phyloP scores from a whole-genome alignment of 768 basidiomycete species.

The Podaxis pistillaris region DNA sequence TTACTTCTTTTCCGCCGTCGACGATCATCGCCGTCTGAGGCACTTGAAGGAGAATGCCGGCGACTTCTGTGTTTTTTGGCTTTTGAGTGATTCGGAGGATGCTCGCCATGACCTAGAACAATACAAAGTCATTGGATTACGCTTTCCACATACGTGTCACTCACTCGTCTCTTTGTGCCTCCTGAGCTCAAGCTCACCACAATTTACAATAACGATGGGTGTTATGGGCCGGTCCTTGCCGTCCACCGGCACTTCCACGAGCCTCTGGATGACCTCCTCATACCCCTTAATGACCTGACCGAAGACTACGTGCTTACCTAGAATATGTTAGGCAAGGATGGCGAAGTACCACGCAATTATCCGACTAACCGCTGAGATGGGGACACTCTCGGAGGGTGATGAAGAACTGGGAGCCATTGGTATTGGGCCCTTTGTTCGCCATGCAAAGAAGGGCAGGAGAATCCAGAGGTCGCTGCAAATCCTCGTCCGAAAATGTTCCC shows the following conservation, averaged over 20 bases:
- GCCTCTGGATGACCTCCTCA: slow-evolving; percentile 53
- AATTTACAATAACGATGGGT: slow-evolving; percentile 69
- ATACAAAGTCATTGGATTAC: not conserved
- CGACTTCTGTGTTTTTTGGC: slow-evolving; percentile 18
- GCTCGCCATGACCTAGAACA: not conserved
- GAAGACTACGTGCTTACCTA: slow-evolving; percentile 54
- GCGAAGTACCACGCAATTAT: slow-evolving; percentile 20
- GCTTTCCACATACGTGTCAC: not conserved
- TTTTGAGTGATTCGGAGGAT: slow-evolving; percentile 5
- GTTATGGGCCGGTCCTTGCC: slow-evolving; percentile 69
- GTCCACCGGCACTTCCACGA: slow-evolving; percentile 68
- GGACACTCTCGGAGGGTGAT: slow-evolving; percentile 75
- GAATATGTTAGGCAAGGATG: not conserved
- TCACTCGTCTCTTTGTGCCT: slow-evolving; percentile 38
- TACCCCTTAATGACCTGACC: slow-evolving; percentile 59
- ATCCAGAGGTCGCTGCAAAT: slow-evolving; percentile 62
- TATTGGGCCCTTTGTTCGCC: slow-evolving; percentile 85
- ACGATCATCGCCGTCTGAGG: not conserved
- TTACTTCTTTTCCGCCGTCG: not conserved
- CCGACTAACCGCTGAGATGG: slow-evolving; percentile 62
- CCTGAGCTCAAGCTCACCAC: slow-evolving; percentile 73
- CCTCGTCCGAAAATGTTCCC: slow-evolving; percentile 73
- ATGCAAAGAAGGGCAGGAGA: slow-evolving; percentile 79
- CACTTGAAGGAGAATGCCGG: not conserved
- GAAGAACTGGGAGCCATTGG: slow-evolving; percentile 88